Conservation (phyloP, 345 rosid species). For the Dovyalis caffra region DNA sequence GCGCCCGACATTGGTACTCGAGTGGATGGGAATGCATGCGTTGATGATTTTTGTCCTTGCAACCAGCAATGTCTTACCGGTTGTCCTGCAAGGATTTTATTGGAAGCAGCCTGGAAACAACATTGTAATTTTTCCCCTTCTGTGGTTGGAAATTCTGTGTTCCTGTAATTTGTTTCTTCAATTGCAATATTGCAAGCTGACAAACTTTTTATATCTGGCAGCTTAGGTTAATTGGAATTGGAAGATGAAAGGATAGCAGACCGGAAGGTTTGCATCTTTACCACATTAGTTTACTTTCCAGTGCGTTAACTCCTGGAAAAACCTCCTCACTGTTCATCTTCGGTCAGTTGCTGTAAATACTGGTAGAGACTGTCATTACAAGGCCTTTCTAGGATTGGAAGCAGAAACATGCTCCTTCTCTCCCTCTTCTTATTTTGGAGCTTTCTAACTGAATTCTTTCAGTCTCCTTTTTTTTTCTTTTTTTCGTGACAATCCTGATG, state of each 20-base stretch:
- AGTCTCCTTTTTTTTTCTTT: neutral
- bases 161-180: neutral
- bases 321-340: neutral
- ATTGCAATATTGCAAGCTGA: neutral
- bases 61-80: conserved; percentile 65
- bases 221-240: conserved; percentile 47
- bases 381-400: neutral
- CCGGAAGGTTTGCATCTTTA: neutral
- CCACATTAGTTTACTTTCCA: neutral
- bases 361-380: neutral
- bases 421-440: neutral
- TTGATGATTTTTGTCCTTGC: conserved; percentile 54
- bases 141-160: neutral
- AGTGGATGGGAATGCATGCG: conserved; percentile 90
- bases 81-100: conserved; percentile 74
- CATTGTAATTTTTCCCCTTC: conserved; percentile 38
- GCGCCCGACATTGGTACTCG: conserved; percentile 43
- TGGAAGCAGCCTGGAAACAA: conserved; percentile 70
- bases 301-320: neutral
- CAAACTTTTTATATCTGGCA: conserved; percentile 17
- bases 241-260: conserved; percentile 23
- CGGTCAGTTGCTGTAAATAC: neutral
- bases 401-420: neutral
- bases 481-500: neutral
- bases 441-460: neutral